A percentile compares a stretch with the other conserved stretches of the same genome.
phyloP scores from a whole-genome alignment of 2,329 filamentous ascomycete species.

The Coleophoma crateriformis region DNA sequence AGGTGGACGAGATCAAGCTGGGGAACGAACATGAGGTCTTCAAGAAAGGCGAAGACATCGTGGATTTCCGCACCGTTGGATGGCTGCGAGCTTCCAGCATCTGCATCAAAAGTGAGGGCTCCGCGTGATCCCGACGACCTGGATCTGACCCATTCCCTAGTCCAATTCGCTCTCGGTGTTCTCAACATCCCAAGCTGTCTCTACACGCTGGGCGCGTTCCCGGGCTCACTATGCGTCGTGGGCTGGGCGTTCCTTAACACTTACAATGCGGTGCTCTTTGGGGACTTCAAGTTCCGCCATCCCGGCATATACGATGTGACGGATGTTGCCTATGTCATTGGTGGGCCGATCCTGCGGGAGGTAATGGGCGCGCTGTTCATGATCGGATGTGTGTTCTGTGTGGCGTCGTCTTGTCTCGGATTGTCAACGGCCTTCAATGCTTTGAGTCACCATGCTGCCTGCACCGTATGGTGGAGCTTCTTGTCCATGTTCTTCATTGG shows the following conservation, averaged over 20 bases:
- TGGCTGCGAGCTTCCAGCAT: slow-evolving; percentile 43
- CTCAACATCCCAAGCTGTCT: slow-evolving; percentile 36
- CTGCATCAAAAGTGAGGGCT: slow-evolving; percentile 30
- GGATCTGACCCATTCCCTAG: background rate
- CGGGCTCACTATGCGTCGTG: slow-evolving; percentile 36
- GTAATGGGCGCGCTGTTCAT: slow-evolving; percentile 50
- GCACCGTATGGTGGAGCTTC: slow-evolving; percentile 52
- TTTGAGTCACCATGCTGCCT: slow-evolving; percentile 49
- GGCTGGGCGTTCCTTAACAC: slow-evolving; percentile 30
- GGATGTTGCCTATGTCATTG: slow-evolving; percentile 53
- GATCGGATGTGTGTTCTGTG: slow-evolving; percentile 49
- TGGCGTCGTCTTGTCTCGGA: slow-evolving; percentile 52
- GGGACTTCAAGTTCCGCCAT: slow-evolving; percentile 43
- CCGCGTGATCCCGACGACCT: no score
- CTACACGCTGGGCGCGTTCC: slow-evolving; percentile 34
- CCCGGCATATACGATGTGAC: slow-evolving; percentile 45
- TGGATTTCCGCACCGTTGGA: slow-evolving; percentile 41
- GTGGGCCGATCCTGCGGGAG: slow-evolving; percentile 45
- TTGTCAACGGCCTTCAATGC: slow-evolving; percentile 55
- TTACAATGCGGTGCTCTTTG: slow-evolving; percentile 36
- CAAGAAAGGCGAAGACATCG: slow-evolving; percentile 34
- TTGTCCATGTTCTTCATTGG: slow-evolving; percentile 45
- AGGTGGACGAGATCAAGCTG: slow-evolving; percentile 15
- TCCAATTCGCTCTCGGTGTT: slow-evolving; percentile 35
- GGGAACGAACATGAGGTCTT: slow-evolving; percentile 34